Evolutionary conservation across 805 yeast genomes (phyloP).

Genomic region (Ogataea parapolymorpha): DNA sequence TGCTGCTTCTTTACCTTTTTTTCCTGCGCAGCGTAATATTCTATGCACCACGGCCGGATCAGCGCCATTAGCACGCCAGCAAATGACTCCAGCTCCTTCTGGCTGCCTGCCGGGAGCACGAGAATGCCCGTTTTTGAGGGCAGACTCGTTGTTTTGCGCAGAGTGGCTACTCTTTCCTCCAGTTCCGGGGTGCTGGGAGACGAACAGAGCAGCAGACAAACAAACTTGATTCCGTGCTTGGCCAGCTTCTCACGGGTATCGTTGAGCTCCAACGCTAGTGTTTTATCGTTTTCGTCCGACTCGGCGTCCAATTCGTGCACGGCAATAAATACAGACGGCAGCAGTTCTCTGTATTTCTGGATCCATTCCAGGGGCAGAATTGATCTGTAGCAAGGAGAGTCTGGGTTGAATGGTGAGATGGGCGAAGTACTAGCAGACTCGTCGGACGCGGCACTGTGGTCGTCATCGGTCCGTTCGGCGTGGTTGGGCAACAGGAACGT

Average conservation of each 20-base stretch:
- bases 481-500: slow-evolving; percentile 23
- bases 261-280: slow-evolving; percentile 37
- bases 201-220: slow-evolving; percentile 35
- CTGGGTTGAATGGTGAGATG: slow-evolving; percentile 44
- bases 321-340: slow-evolving; percentile 48
- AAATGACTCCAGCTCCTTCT: slow-evolving; percentile 40
- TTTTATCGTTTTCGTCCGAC: slow-evolving; percentile 25
- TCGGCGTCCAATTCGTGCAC: slow-evolving; percentile 40
- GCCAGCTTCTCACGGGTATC: slow-evolving; percentile 32
- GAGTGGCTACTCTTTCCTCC: slow-evolving; percentile 32
- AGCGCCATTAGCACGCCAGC: slow-evolving; percentile 38
- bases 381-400: slow-evolving; percentile 39
- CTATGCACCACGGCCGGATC: slow-evolving; percentile 39
- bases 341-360: slow-evolving; percentile 42
- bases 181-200: slow-evolving; percentile 31
- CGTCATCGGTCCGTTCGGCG: background rate
- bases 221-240: slow-evolving; percentile 30
- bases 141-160: slow-evolving; percentile 42
- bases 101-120: slow-evolving; percentile 39
- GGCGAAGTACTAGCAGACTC: slow-evolving; percentile 21
- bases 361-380: slow-evolving; percentile 50
- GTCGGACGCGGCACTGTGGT: background rate
- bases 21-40: slow-evolving; percentile 41
- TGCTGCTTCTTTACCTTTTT: slow-evolving; percentile 40
- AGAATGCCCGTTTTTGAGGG: slow-evolving; percentile 44